Evolutionary conservation across 768 basidiomycete species (phyloP), one percentile per base, ranked within the genome.

Genomic region (Gloeostereum incarnatum): DNA sequence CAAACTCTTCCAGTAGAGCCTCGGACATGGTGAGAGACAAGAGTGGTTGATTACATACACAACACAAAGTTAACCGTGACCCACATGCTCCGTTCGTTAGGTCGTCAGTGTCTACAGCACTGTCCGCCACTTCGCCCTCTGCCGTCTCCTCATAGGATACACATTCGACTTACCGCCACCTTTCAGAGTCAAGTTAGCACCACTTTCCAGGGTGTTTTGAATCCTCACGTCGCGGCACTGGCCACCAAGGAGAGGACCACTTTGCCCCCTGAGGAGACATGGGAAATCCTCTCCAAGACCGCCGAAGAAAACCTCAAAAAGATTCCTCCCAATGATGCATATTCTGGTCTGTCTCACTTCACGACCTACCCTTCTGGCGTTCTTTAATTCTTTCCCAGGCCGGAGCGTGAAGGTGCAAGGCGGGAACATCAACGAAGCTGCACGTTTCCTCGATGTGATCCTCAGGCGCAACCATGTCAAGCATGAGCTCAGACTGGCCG

Each of bases 1-100:
- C 91, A 45, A 92, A 78, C 60, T 97, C 92, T 62, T 97, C 92
- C 39, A 77, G 66, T 38, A 96, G 66, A 25, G 76, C 66, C 43
- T 81, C 78, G 34, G 70, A 65, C 42, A 74, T 19, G n/a, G n/a
- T n/a, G n/a, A n/a, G n/a, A n/a, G n/a, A n/a, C n/a, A n/a, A n/a
- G n/a, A n/a, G n/a, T n/a, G n/a, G n/a, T n/a, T n/a, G n/a, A n/a
- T n/a, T n/a, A n/a, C n/a, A n/a, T n/a, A n/a, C n/a, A n/a, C n/a
- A n/a, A n/a, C n/a, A n/a, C n/a, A n/a, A n/a, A n/a, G n/a, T n/a
- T n/a, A n/a, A n/a, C n/a, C n/a, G n/a, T n/a, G n/a, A n/a, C n/a
- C n/a, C n/a, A n/a, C n/a, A n/a, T n/a, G n/a, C n/a, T n/a, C n/a
- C n/a, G n/a, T n/a, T n/a, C n/a, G n/a, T n/a, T n/a, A n/a, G n/a